A percentile compares a stretch with the other conserved stretches of the same genome.
These are phyloP conservation scores for Plasmodium chabaudi DNA, from an alignment of 169 alveolate species.

Conservation along the genomic window DNA sequence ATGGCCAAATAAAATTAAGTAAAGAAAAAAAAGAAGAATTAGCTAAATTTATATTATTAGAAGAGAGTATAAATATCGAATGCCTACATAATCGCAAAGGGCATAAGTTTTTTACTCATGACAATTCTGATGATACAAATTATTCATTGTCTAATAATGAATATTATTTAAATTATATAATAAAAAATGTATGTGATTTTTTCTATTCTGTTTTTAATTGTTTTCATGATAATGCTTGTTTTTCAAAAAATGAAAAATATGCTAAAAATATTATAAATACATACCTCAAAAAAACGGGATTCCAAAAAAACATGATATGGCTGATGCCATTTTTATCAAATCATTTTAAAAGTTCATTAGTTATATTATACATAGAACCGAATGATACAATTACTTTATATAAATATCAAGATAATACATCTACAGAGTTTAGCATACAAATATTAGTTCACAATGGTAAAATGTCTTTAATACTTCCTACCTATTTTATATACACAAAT, in stretches of 20 bases:
- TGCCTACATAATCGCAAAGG: not conserved
- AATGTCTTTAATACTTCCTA: slow-evolving; percentile 57
- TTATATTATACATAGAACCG: slow-evolving; percentile 20
- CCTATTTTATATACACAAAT: slow-evolving; percentile 56
- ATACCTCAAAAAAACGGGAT: slow-evolving; percentile 24
- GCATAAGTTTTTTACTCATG: not conserved
- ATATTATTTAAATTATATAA: slow-evolving; percentile 26
- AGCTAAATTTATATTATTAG: slow-evolving; percentile 14
- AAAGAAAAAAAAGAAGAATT: slow-evolving; percentile 19
- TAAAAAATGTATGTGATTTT: slow-evolving; percentile 27
- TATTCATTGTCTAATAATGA: slow-evolving; percentile 1
- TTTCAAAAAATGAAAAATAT: slow-evolving; percentile 15
- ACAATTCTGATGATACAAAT: not conserved
- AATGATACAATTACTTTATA: slow-evolving; percentile 35
- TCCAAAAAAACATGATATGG: slow-evolving; percentile 75
- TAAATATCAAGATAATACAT: slow-evolving; percentile 49
- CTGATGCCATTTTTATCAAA: slow-evolving; percentile 53
- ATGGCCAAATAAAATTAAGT: slow-evolving; percentile 13
- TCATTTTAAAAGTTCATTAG: slow-evolving; percentile 44
- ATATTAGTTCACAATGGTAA: slow-evolving; percentile 47
- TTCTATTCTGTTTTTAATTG: slow-evolving; percentile 43
- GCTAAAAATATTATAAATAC: slow-evolving; percentile 7
- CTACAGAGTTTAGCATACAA: slow-evolving; percentile 58
- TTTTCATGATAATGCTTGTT: slow-evolving; percentile 11
- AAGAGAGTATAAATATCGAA: slow-evolving; percentile 11